Conservation (phyloP, 768 basidiomycete genomes). For the Nidula microcarpa region DNA sequence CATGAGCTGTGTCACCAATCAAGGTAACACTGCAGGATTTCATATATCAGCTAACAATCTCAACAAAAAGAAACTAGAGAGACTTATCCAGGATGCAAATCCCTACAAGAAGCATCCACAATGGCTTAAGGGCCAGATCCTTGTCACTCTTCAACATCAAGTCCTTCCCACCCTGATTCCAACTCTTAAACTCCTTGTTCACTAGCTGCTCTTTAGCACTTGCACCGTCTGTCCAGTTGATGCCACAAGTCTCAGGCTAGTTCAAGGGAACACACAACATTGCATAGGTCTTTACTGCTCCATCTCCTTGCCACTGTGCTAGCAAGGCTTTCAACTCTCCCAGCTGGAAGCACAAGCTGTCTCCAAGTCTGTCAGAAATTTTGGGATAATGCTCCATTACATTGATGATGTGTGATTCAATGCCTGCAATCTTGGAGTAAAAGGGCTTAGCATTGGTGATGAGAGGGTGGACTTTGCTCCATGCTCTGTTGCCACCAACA, state of each 20-base stretch:
- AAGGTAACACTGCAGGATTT: constrained; percentile 14
- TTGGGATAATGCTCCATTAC: constrained; percentile 13
- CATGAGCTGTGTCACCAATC: constrained; percentile 20
- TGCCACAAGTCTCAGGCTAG: constrained; percentile 5
- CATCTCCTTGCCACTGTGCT: constrained; percentile 22
- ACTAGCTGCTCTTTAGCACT: not conserved
- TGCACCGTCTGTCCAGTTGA: constrained; percentile 4
- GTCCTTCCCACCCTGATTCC: no score
- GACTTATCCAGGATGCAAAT: constrained; percentile 1
- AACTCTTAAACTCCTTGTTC: not conserved
- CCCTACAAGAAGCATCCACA: constrained; percentile 6
- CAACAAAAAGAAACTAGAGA: no score
- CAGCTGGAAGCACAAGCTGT: constrained; percentile 20
- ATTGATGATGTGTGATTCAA: constrained; percentile 9
- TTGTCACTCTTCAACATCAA: constrained; percentile 5
- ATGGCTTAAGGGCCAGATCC: constrained; percentile 3
- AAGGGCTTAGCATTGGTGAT: constrained; percentile 21
- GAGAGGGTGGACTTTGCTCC: constrained; percentile 30
- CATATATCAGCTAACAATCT: no score
- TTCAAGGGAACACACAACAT: constrained; percentile 2
- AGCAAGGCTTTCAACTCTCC: constrained; percentile 18
- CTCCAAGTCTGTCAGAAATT: constrained; percentile 17
- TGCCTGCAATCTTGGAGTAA: constrained; percentile 24
- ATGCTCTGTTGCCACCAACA: constrained; percentile 28
- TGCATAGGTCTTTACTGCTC: constrained; percentile 4